phyloP scores from a whole-genome alignment of 2,329 filamentous ascomycete genomes.

The Podosphaera aphanis region DNA sequence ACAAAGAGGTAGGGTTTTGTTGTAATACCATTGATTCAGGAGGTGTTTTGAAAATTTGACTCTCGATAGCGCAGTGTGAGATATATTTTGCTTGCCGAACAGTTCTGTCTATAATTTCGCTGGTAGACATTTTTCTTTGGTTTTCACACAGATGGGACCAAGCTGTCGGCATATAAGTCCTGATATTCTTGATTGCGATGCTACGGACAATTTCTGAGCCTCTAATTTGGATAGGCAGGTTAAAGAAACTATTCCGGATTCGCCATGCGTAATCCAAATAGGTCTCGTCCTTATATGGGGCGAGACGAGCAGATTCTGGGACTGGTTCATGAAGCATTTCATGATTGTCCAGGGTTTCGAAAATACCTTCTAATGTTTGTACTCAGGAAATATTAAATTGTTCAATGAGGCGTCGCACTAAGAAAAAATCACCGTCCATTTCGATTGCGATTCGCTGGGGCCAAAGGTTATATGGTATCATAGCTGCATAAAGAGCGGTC shows the following conservation, averaged over 20 bases:
- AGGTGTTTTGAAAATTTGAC: not conserved
- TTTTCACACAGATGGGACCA: not conserved
- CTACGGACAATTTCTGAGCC: not conserved
- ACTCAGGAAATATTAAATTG: not conserved
- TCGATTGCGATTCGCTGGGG: not conserved
- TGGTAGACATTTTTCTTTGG: not conserved
- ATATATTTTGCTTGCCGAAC: not conserved
- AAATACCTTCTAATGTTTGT: not conserved
- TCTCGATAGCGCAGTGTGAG: not conserved
- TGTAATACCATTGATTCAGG: not conserved
- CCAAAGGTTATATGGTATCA: not conserved
- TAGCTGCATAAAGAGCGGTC: not conserved
- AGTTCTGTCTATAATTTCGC: not conserved
- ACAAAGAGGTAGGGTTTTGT: not conserved
- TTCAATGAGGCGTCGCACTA: not conserved
- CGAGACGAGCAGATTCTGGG: not conserved
- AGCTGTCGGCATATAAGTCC: not conserved
- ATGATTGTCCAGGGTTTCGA: not conserved
- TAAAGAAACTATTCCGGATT: not conserved
- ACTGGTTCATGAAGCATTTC: not conserved
- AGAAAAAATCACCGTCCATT: not conserved
- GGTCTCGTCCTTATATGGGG: not conserved
- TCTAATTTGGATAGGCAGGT: not conserved
- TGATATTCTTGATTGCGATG: not conserved
- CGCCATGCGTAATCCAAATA: not conserved